Evolutionary conservation across 768 basidiomycete genomes (phyloP).

Genomic region (Rhizopogon rudus): DNA sequence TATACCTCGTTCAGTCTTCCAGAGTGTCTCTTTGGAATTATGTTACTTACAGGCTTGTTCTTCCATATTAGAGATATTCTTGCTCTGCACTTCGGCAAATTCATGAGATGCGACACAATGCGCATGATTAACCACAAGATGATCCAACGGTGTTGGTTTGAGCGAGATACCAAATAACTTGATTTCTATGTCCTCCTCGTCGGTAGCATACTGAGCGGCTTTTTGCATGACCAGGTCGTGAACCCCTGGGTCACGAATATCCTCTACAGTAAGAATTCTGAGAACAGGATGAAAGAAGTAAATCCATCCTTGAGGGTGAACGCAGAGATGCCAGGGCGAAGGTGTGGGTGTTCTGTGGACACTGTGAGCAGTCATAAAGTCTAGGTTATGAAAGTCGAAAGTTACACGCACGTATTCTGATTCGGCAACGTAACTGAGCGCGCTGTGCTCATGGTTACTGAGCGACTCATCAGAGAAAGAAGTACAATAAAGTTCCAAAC

Average conservation of each 20-base stretch:
- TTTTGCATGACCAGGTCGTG: conserved; percentile 26
- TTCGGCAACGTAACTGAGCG: conserved; percentile 10
- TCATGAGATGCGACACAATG: conserved; percentile 43
- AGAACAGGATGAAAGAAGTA: conserved; percentile 41
- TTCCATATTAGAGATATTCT: conserved; percentile 21
- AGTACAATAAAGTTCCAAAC: neutral
- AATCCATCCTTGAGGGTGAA: conserved; percentile 45
- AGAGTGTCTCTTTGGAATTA: neutral
- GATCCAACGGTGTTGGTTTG: conserved; percentile 22
- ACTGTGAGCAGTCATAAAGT: neutral
- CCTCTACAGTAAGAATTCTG: conserved; percentile 45
- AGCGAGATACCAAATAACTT: conserved; percentile 30
- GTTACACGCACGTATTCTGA: conserved; percentile 5
- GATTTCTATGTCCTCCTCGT: conserved; percentile 35
- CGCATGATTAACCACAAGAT: conserved; percentile 41
- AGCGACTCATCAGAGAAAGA: too few relatives aligned
- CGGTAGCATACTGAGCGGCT: conserved; percentile 22
- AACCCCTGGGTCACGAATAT: conserved; percentile 36
- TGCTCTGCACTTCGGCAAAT: conserved; percentile 25
- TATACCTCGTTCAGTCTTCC: neutral
- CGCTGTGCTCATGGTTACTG: neutral
- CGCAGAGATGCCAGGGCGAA: conserved; percentile 33
- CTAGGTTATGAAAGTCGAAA: conserved; percentile 8
- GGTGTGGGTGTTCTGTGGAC: neutral
- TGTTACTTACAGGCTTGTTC: conserved; percentile 20